Evolutionary conservation across 305 asterid species (phyloP).

Genomic region (Fraxinus baroniana): DNA sequence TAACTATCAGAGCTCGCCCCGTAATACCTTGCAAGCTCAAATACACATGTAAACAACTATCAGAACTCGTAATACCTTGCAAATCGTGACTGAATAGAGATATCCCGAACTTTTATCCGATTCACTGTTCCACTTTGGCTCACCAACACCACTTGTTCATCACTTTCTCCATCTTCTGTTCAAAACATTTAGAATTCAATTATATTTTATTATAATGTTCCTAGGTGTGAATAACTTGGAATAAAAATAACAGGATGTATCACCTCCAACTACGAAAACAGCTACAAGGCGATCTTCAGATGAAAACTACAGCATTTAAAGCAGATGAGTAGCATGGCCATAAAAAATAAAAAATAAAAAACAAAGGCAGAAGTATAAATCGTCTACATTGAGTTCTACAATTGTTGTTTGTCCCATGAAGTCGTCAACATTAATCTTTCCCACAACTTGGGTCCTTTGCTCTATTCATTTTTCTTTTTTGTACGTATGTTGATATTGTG

Average conservation of each 20-base stretch:
- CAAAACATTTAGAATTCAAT: constrained; percentile 14
- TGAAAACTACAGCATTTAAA: constrained; percentile 53
- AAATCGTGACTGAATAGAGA: constrained; percentile 87
- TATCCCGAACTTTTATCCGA: constrained; percentile 90
- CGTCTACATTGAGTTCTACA: constrained; percentile 11
- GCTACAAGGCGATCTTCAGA: constrained; percentile 84
- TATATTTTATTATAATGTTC: constrained; percentile 10
- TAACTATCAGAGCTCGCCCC: too few species aligned
- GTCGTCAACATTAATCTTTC: background rate
- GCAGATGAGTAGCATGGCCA: constrained; percentile 14
- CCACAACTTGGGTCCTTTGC: background rate
- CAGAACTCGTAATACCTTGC: constrained; percentile 58
- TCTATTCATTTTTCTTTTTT: background rate
- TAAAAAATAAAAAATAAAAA: background rate
- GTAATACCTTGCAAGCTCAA: background rate
- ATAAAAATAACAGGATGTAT: background rate
- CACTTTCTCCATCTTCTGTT: constrained; percentile 92
- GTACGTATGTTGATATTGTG: background rate
- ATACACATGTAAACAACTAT: background rate
- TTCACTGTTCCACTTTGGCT: constrained; percentile 99
- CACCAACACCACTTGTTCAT: constrained; percentile 93
- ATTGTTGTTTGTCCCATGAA: background rate
- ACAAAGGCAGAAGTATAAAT: background rate
- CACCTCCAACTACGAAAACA: constrained; percentile 91
- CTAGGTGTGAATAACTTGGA: background rate